phyloP scores from a whole-genome alignment of 192 early-diverging fungal genomes.

The Podila epigama region DNA sequence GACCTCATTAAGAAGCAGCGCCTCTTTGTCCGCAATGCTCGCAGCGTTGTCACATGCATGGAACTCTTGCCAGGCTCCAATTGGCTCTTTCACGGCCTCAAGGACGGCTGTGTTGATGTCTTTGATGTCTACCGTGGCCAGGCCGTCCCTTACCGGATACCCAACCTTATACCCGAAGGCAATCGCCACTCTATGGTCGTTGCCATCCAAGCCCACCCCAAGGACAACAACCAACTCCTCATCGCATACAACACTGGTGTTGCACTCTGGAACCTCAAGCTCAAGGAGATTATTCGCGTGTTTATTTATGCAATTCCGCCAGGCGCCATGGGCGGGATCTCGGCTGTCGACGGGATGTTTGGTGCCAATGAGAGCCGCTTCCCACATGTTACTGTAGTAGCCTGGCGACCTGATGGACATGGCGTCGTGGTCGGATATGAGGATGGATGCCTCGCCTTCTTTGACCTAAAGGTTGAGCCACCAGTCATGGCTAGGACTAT shows the following conservation, averaged over 20 bases:
- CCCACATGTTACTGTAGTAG: conserved; percentile 45
- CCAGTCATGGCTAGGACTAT: conserved; percentile 35
- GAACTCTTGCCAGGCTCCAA: conserved; percentile 55
- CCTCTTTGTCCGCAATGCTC: conserved; percentile 41
- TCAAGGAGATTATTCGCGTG: conserved; percentile 32
- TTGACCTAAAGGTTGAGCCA: conserved; percentile 44
- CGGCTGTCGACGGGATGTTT: conserved; percentile 1
- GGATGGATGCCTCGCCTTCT: conserved; percentile 55
- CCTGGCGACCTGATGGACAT: conserved; percentile 59
- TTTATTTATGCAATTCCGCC: conserved; percentile 45
- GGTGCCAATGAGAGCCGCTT: conserved; percentile 27
- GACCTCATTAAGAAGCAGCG: conserved; percentile 54
- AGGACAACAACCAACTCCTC: conserved; percentile 57
- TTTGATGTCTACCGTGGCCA: conserved; percentile 54
- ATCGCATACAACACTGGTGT: conserved; percentile 59
- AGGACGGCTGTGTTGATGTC: conserved; percentile 56
- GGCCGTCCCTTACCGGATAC: conserved; percentile 49
- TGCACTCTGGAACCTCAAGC: conserved; percentile 59
- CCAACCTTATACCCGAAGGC: conserved; percentile 51
- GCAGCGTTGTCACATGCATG: conserved; percentile 55
- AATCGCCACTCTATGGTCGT: conserved; percentile 49
- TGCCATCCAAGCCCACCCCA: conserved; percentile 57
- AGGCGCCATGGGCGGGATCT: conserved; percentile 23
- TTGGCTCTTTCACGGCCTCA: conserved; percentile 60
- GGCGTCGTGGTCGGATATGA: conserved; percentile 56